Evolutionary conservation across 176 grass and related monocot species (phyloP).

Genomic region (Secale cereale): DNA sequence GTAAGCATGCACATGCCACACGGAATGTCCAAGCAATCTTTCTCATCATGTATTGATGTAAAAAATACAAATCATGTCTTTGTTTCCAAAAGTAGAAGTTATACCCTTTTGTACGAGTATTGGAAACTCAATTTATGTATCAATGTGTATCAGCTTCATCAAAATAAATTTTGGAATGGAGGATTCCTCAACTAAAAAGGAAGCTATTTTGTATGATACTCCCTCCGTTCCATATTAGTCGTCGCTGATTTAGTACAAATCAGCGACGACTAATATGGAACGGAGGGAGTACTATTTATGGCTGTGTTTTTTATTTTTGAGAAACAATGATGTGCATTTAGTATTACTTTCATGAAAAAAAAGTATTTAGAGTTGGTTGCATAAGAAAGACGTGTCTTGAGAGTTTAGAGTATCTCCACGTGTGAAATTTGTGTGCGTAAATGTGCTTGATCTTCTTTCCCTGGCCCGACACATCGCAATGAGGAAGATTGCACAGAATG

Average conservation of each 20-base stretch:
- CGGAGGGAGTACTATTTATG: not conserved
- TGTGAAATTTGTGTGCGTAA: too few species aligned
- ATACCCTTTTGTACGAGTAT: not conserved
- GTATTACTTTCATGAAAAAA: not conserved
- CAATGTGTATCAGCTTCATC: not conserved
- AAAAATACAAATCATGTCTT: not conserved
- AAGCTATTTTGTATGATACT: not conserved
- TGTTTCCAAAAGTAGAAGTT: not conserved
- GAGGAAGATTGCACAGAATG: too few species aligned
- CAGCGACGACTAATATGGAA: too few species aligned
- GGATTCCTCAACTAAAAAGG: not conserved
- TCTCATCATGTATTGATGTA: not conserved
- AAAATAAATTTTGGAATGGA: not conserved
- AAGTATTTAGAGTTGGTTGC: not conserved
- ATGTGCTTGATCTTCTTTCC: too few species aligned
- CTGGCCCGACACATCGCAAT: not conserved
- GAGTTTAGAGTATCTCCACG: not conserved
- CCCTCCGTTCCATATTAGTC: too few species aligned
- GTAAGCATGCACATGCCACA: too few species aligned
- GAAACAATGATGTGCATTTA: not conserved
- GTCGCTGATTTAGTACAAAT: too few species aligned
- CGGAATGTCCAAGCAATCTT: too few species aligned
- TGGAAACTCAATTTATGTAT: not conserved
- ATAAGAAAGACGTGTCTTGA: not conserved
- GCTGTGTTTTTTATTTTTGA: not conserved